Conservation (phyloP, 108 stramenopile genomes). For the Nitzschia inconspicua region DNA sequence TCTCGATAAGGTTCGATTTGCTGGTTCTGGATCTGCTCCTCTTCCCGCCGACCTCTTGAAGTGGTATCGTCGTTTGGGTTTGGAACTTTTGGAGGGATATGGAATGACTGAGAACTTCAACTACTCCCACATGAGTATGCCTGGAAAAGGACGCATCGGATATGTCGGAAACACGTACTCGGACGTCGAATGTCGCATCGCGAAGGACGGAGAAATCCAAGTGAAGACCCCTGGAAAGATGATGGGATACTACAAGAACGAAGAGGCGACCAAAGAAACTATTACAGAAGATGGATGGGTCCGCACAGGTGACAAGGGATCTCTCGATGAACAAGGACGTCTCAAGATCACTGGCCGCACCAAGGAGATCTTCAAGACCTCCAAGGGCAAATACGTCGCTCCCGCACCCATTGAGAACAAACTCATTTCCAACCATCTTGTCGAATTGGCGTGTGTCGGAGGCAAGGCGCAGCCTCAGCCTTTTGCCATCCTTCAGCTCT, state of each 20-base stretch:
- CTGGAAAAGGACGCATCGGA: constrained; percentile 52
- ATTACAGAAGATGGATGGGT: constrained; percentile 84
- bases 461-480: constrained; percentile 65
- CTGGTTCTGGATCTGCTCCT: constrained; percentile 73
- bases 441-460: constrained; percentile 75
- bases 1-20: constrained; percentile 55
- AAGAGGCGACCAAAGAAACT: constrained; percentile 78
- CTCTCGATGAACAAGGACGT: constrained; percentile 67
- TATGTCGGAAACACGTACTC: constrained; percentile 66
- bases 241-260: constrained; percentile 85
- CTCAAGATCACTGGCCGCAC: constrained; percentile 87
- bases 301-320: constrained; percentile 85
- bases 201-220: constrained; percentile 75
- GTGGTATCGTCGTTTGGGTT: constrained; percentile 67
- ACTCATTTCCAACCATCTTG: constrained; percentile 40
- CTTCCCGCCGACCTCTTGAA: constrained; percentile 51
- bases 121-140: constrained; percentile 54
- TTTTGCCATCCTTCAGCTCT: constrained; percentile 55
- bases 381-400: constrained; percentile 79
- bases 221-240: constrained; percentile 71
- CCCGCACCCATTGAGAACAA: constrained; percentile 77
- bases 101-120: constrained; percentile 89
- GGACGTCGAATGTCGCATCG: constrained; percentile 68
- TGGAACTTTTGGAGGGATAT: constrained; percentile 76
- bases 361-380: constrained; percentile 84